phyloP scores from a whole-genome alignment of 2,329 filamentous ascomycete species.

The Lojkania enalia region DNA sequence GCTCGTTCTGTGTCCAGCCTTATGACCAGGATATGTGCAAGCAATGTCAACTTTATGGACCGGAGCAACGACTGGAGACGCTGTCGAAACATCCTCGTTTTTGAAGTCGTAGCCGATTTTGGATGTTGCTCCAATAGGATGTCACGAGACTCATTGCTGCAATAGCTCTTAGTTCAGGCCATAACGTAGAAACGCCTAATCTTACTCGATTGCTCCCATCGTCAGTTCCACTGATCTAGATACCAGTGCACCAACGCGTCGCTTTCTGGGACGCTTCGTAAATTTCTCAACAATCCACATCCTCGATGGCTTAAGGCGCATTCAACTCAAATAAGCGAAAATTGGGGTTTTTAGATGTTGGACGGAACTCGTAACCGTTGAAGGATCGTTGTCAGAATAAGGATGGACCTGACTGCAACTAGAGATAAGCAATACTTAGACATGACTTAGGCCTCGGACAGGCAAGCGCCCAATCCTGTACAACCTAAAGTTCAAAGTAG shows the following conservation, averaged over 20 bases:
- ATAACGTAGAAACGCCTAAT: background rate
- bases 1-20: slow-evolving; percentile 8
- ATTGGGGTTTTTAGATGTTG: background rate
- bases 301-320: background rate
- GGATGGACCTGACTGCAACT: background rate
- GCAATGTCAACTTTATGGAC: background rate
- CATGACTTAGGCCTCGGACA: background rate
- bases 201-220: background rate
- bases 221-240: background rate
- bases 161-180: background rate
- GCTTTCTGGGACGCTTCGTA: background rate
- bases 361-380: background rate
- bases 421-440: background rate
- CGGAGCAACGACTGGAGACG: background rate
- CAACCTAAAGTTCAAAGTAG: background rate
- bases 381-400: background rate
- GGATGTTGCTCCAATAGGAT: background rate
- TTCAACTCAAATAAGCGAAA: background rate
- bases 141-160: background rate
- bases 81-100: background rate
- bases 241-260: background rate
- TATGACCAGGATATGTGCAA: background rate
- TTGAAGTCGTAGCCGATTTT: background rate
- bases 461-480: background rate
- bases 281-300: background rate